phyloP scores from a whole-genome alignment of 2,329 filamentous ascomycete species.

The Dendryphion nanum region DNA sequence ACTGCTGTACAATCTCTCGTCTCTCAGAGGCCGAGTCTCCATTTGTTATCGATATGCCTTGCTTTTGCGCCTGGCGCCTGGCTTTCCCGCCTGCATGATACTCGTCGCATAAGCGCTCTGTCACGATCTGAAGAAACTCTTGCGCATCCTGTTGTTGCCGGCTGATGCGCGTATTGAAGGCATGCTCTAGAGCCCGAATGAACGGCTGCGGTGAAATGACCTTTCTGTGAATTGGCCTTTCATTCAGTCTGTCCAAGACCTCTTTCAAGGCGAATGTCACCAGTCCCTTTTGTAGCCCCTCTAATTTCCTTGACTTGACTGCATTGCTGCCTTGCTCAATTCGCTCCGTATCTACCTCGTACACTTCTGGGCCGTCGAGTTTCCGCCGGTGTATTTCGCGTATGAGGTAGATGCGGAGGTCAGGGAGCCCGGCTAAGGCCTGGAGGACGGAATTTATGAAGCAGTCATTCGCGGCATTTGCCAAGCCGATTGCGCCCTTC shows the following conservation, averaged over 20 bases:
- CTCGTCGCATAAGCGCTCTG: constrained; percentile 89
- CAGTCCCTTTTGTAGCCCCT: constrained; percentile 71
- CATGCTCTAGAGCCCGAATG: constrained; percentile 76
- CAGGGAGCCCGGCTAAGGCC: constrained; percentile 83
- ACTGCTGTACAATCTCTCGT: constrained; percentile 24
- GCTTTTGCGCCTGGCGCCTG: constrained; percentile 54
- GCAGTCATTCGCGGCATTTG: constrained; percentile 81
- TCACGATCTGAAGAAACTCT: constrained; percentile 92
- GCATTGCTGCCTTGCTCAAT: constrained; percentile 41
- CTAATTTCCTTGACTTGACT: constrained; percentile 48
- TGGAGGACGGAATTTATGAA: constrained; percentile 93
- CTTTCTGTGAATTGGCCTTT: constrained; percentile 90
- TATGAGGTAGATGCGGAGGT: constrained; percentile 88
- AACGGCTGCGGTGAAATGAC: constrained; percentile 87
- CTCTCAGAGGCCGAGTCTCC: constrained; percentile 17
- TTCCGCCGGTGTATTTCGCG: constrained; percentile 81
- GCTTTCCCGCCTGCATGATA: constrained; percentile 83
- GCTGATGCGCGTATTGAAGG: constrained; percentile 88
- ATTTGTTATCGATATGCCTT: constrained; percentile 17
- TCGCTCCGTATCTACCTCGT: constrained; percentile 58
- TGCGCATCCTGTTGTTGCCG: constrained; percentile 96
- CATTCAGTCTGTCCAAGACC: constrained; percentile 88
- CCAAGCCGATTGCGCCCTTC: constrained; percentile 82
- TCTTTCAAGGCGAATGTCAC: constrained; percentile 89
- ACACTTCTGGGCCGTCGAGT: constrained; percentile 75